Percentiles rank a stretch among this genome's conserved stretches.
Evolutionary conservation across 352 stramenopile genomes (phyloP).

Genomic region (Globisporangium cylindrosporum): DNA sequence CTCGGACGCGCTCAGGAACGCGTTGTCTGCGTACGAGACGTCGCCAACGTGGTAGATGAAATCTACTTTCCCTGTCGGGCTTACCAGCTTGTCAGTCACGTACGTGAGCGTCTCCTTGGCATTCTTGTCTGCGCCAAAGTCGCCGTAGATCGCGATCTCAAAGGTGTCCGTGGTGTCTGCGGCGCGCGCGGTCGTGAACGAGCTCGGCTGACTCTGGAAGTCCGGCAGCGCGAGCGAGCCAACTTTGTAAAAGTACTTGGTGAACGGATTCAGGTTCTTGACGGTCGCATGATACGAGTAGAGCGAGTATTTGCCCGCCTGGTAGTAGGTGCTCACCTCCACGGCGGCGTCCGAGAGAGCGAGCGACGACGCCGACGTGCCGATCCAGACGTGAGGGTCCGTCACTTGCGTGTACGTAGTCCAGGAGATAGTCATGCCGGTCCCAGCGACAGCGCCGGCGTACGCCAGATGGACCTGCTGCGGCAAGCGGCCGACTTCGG

Average conservation of each 20-base stretch:
- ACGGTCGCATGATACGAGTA: slow-evolving; percentile 41
- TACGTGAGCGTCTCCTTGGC: slow-evolving; percentile 33
- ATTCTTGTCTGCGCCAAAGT: slow-evolving; percentile 44
- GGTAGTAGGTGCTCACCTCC: slow-evolving; percentile 41
- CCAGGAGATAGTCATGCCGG: slow-evolving; percentile 62
- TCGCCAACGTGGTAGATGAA: slow-evolving; percentile 76
- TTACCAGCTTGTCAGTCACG: slow-evolving; percentile 33
- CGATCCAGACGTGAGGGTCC: slow-evolving; percentile 49
- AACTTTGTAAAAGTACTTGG: slow-evolving; percentile 53
- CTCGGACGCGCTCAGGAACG: slow-evolving; percentile 25
- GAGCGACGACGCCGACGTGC: slow-evolving; percentile 24
- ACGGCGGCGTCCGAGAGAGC: slow-evolving; percentile 21
- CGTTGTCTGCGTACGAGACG: slow-evolving; percentile 48
- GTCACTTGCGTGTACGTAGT: slow-evolving; percentile 40
- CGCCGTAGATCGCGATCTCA: slow-evolving; percentile 53
- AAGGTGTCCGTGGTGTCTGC: slow-evolving; percentile 30
- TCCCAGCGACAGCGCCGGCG: slow-evolving; percentile 35
- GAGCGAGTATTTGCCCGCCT: slow-evolving; percentile 43
- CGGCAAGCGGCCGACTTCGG: slow-evolving; percentile 19
- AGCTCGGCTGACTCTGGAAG: slow-evolving; percentile 27
- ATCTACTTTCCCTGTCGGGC: slow-evolving; percentile 28
- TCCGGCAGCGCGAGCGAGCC: slow-evolving; percentile 23
- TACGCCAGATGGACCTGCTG: slow-evolving; percentile 64
- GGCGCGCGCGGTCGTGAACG: slow-evolving; percentile 35
- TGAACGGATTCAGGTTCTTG: slow-evolving; percentile 24